Evolutionary conservation across 2,329 filamentous ascomycete species (phyloP).

Genomic region (Microcyclosporella mali): DNA sequence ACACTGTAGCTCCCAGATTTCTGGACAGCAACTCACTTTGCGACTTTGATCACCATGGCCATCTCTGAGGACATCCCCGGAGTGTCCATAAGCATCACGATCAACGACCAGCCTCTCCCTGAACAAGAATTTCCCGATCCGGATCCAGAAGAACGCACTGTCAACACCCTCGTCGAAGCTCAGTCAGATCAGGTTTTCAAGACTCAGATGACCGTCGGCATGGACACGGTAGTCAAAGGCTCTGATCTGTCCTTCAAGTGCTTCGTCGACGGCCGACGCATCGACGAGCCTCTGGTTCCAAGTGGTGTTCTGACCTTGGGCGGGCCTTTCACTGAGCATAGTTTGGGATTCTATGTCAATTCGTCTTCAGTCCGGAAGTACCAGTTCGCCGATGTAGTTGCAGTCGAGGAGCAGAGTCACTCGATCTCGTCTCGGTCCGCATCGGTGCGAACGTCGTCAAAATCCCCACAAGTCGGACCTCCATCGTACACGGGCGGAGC

Average conservation of each 20-base stretch:
- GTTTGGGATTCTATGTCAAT: slow-evolving; percentile 6
- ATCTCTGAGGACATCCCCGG: slow-evolving; percentile 6
- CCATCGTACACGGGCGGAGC: too few species aligned
- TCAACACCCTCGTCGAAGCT: slow-evolving; percentile 9
- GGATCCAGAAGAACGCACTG: slow-evolving; percentile 5
- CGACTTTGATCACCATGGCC: slow-evolving; percentile 1
- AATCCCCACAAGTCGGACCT: background rate
- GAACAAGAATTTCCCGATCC: slow-evolving; percentile 9
- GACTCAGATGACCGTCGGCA: slow-evolving; percentile 3
- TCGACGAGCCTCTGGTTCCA: slow-evolving; percentile 1
- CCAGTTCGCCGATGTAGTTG: slow-evolving; percentile 6
- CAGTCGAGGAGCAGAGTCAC: slow-evolving; percentile 7
- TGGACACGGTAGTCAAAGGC: slow-evolving; percentile 2
- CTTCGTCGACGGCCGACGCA: slow-evolving; percentile 10
- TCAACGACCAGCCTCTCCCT: slow-evolving; percentile 5
- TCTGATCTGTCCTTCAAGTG: slow-evolving; percentile 7
- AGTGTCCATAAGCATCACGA: slow-evolving; percentile 3
- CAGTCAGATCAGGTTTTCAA: slow-evolving; percentile 9
- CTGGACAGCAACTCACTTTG: too few species aligned
- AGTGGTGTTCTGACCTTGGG: slow-evolving; percentile 6
- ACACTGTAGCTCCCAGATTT: too few species aligned
- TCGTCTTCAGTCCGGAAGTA: slow-evolving; percentile 7
- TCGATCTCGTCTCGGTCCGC: background rate
- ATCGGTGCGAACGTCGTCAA: background rate
- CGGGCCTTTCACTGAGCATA: slow-evolving; percentile 1